Conservation (phyloP, 1,139 yeast species). For the Debaryomyces sp. region DNA sequence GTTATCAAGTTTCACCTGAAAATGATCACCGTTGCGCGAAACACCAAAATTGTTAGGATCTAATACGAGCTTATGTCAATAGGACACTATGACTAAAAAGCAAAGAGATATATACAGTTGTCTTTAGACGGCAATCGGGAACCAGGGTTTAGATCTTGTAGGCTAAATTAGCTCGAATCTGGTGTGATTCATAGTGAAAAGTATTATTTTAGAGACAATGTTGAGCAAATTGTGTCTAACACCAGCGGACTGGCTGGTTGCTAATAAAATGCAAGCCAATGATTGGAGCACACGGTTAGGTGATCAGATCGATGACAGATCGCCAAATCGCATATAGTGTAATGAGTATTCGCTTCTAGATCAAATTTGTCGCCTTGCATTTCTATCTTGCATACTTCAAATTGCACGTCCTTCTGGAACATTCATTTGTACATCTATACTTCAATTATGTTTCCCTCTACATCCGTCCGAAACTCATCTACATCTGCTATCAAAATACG, state of each 20-base stretch:
- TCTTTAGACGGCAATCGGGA: neutral
- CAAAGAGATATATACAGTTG: neutral
- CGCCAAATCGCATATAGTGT: neutral
- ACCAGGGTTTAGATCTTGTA: neutral
- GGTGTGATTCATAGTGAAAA: neutral
- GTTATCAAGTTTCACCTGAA: conserved; percentile 6
- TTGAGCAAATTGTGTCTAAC: neutral
- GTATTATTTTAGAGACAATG: neutral
- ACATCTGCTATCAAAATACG: neutral
- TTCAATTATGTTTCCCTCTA: too few relatives aligned
- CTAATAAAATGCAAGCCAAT: neutral
- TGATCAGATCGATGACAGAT: neutral
- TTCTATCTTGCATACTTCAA: neutral
- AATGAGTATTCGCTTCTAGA: neutral
- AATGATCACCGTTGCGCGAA: conserved; percentile 9
- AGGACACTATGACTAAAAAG: neutral
- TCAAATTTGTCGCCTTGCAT: neutral
- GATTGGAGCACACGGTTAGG: neutral
- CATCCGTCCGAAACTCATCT: neutral
- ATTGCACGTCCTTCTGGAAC: neutral
- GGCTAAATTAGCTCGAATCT: too few relatives aligned
- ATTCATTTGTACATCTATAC: too few relatives aligned
- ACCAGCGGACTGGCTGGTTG: neutral
- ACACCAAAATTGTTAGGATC: neutral
- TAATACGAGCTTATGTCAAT: too few relatives aligned